Evolutionary conservation across 2,329 filamentous ascomycete genomes (phyloP).

Genomic region (Biscogniauxia mediterranea): DNA sequence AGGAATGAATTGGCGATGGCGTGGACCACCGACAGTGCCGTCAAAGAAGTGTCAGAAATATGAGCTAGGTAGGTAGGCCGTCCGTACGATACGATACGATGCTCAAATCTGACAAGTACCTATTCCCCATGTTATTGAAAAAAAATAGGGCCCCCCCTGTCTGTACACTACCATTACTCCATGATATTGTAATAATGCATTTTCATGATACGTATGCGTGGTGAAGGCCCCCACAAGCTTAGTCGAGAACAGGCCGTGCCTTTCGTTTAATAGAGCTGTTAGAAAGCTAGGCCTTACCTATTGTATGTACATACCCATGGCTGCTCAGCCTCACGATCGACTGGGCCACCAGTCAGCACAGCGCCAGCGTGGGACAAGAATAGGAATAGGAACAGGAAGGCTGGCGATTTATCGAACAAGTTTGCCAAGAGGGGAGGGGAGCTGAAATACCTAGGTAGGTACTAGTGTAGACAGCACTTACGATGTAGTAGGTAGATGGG

Average conservation of each 20-base stretch:
- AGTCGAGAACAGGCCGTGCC: not conserved
- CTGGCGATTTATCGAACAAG: not conserved
- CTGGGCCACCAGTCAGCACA: not conserved
- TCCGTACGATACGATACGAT: not conserved
- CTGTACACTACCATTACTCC: not conserved
- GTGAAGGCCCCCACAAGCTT: not conserved
- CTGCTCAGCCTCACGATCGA: not conserved
- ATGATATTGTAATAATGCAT: not conserved
- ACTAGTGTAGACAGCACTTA: too few relatives aligned
- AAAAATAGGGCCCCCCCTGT: not conserved
- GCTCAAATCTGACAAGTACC: not conserved
- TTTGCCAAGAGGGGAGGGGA: not conserved
- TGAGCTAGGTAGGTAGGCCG: not conserved
- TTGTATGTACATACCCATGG: constrained; percentile 4
- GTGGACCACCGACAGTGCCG: not conserved
- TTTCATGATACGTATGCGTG: not conserved
- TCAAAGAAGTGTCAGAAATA: not conserved
- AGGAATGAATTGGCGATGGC: not conserved
- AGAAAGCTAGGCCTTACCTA: constrained; percentile 4
- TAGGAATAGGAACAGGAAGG: not conserved
- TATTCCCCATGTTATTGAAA: not conserved
- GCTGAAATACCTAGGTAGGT: too few relatives aligned
- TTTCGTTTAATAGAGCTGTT: constrained; percentile 7
- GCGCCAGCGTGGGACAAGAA: not conserved
- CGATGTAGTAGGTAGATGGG: too few relatives aligned